Conservation (phyloP, 495 filamentous ascomycete species). For the Aspergillus wentii region DNA sequence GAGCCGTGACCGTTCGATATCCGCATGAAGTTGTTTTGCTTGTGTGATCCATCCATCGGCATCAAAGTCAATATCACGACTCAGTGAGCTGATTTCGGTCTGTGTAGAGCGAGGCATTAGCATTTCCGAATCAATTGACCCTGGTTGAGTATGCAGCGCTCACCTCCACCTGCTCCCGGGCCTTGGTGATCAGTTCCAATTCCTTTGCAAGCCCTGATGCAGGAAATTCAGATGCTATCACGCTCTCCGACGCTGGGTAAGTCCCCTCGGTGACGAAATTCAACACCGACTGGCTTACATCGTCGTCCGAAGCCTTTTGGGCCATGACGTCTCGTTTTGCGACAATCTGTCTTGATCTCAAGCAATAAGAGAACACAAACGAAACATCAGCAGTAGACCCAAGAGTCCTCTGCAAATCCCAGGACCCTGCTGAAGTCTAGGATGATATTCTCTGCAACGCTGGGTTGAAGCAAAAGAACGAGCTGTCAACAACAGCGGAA, state of each 20-base stretch:
- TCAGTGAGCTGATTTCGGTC: constrained; percentile 67
- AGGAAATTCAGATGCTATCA: constrained; percentile 59
- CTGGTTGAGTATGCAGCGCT: too few relatives aligned
- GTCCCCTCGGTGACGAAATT: constrained; percentile 63
- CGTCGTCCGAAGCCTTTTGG: constrained; percentile 20
- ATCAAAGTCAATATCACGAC: constrained; percentile 68
- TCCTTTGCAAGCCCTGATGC: constrained; percentile 54
- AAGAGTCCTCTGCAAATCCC: too few relatives aligned
- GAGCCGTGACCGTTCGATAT: constrained; percentile 67
- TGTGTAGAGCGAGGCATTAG: constrained; percentile 21
- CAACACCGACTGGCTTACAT: constrained; percentile 63
- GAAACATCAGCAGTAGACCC: too few relatives aligned
- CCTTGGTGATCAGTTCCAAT: constrained; percentile 58
- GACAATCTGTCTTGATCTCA: too few relatives aligned
- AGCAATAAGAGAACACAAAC: too few relatives aligned
- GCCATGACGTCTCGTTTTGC: constrained; percentile 23
- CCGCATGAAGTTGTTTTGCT: constrained; percentile 75
- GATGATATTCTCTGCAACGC: too few relatives aligned
- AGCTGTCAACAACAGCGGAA: too few relatives aligned
- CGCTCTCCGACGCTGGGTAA: constrained; percentile 69
- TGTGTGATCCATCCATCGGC: constrained; percentile 80
- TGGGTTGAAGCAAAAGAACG: too few relatives aligned
- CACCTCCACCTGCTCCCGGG: constrained; percentile 68
- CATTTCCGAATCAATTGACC: constrained; percentile 3
- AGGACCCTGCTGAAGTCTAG: too few relatives aligned